These are phyloP conservation scores for Actinomortierella ambigua DNA, from an alignment of 371 early-diverging fungal genomes.

Conservation along the genomic window DNA sequence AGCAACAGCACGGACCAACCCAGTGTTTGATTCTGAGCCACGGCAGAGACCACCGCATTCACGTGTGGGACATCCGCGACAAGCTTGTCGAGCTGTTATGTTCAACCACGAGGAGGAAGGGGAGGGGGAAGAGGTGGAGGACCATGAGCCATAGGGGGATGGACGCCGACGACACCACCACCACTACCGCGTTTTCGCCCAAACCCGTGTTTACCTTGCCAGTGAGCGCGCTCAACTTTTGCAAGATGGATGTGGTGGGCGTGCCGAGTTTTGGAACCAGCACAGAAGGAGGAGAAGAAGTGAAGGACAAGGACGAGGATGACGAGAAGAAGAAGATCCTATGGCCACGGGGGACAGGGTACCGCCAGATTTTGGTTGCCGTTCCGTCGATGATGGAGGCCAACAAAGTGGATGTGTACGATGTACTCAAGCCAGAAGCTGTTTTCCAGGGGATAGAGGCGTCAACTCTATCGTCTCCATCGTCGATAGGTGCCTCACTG, in stretches of 20 bases:
- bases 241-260: conserved; percentile 28
- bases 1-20: no score
- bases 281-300: neutral
- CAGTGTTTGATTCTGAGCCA: conserved; percentile 28
- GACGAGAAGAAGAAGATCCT: neutral
- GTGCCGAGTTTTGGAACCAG: conserved; percentile 6
- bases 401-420: conserved; percentile 31
- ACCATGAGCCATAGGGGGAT: neutral
- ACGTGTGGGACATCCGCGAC: conserved; percentile 36
- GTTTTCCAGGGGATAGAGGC: conserved; percentile 26
- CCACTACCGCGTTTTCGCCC: no score
- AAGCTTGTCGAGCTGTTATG: conserved; percentile 11
- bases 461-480: neutral
- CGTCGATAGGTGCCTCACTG: no score
- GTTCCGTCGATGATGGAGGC: conserved; percentile 33
- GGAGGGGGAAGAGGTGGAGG: no score
- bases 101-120: neutral
- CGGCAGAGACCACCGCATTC: conserved; percentile 43
- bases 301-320: neutral
- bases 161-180: no score
- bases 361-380: conserved; percentile 32
- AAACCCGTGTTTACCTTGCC: conserved; percentile 31
- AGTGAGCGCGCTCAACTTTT: conserved; percentile 48
- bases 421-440: conserved; percentile 37
- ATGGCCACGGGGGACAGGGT: conserved; percentile 5